These are phyloP conservation scores for Stachybotrys chartarum DNA, from an alignment of 2,329 filamentous ascomycete species.

Conservation along the genomic window DNA sequence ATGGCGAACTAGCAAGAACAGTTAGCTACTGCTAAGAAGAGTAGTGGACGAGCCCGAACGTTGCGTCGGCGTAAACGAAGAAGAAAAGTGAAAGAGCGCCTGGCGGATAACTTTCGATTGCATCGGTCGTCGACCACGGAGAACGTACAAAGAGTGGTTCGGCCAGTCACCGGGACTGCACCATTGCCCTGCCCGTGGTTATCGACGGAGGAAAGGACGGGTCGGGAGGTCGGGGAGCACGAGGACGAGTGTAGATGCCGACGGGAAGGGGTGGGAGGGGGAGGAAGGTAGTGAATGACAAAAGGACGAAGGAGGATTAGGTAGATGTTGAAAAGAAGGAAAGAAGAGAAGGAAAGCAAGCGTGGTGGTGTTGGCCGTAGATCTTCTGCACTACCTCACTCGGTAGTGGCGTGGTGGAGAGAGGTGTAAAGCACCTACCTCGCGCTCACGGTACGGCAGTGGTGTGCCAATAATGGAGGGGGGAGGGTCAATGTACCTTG, in stretches of 20 bases:
- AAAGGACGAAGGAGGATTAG: background rate
- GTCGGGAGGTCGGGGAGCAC: background rate
- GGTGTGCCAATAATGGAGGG: background rate
- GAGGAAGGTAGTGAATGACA: background rate
- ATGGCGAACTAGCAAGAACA: slow-evolving; percentile 22
- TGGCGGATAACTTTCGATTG: slow-evolving; percentile 4
- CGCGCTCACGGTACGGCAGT: background rate
- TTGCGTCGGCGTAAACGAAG: background rate
- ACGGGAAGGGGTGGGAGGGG: background rate
- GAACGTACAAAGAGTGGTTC: slow-evolving; percentile 6
- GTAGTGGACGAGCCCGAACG: background rate
- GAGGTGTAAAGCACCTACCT: background rate
- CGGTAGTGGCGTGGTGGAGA: background rate
- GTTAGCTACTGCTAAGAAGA: slow-evolving; percentile 4
- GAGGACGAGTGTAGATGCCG: background rate
- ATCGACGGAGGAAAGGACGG: slow-evolving; percentile 19
- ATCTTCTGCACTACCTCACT: background rate
- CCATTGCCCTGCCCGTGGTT: slow-evolving; percentile 29
- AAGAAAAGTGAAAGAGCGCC: slow-evolving; percentile 11
- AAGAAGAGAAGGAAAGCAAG: background rate
- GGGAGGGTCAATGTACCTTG: background rate
- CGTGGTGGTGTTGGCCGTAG: background rate
- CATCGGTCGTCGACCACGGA: background rate
- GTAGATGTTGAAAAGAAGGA: background rate
- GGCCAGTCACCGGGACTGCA: slow-evolving; percentile 27